phyloP scores from a whole-genome alignment of 1,139 yeast genomes.

The Geotrichum europaeum region DNA sequence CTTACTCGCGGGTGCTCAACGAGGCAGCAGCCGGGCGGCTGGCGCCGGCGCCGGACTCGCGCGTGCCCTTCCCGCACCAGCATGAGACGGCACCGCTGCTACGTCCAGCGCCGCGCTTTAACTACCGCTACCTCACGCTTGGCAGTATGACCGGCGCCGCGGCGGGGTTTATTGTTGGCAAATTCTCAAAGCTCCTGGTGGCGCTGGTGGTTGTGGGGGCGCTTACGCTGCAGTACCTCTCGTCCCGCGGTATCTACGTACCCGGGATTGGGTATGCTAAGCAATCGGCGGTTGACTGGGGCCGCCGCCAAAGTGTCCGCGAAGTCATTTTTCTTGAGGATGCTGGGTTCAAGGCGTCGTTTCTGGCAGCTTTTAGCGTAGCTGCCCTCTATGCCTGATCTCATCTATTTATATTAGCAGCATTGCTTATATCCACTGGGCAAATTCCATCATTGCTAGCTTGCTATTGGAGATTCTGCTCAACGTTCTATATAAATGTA shows the following conservation, averaged over 20 bases:
- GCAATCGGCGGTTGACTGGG: constrained; percentile 38
- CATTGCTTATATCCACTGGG: background rate
- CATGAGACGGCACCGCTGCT: background rate
- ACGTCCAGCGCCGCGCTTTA: constrained; percentile 28
- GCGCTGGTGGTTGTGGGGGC: constrained; percentile 48
- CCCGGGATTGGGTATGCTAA: constrained; percentile 34
- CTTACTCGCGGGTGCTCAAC: background rate
- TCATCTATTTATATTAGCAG: background rate
- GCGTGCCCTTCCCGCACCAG: background rate
- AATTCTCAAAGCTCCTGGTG: constrained; percentile 54
- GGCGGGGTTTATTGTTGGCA: constrained; percentile 60
- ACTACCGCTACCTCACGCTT: constrained; percentile 60
- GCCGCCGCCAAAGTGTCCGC: constrained; percentile 44
- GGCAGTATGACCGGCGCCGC: constrained; percentile 65
- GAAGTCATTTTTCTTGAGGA: constrained; percentile 52
- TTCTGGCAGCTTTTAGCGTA: constrained; percentile 51
- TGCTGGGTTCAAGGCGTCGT: constrained; percentile 60
- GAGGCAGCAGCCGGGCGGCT: background rate
- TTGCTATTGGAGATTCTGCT: background rate
- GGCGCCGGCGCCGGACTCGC: background rate
- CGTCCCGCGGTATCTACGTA: constrained; percentile 46
- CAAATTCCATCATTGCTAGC: too few relatives aligned
- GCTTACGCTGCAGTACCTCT: constrained; percentile 51
- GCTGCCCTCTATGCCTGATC: constrained; percentile 52
- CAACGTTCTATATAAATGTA: background rate